Percentiles rank a stretch among this genome's conserved stretches.
Evolutionary conservation across 768 basidiomycete species (phyloP).

Genomic region (Hydnomerulius pinastri): DNA sequence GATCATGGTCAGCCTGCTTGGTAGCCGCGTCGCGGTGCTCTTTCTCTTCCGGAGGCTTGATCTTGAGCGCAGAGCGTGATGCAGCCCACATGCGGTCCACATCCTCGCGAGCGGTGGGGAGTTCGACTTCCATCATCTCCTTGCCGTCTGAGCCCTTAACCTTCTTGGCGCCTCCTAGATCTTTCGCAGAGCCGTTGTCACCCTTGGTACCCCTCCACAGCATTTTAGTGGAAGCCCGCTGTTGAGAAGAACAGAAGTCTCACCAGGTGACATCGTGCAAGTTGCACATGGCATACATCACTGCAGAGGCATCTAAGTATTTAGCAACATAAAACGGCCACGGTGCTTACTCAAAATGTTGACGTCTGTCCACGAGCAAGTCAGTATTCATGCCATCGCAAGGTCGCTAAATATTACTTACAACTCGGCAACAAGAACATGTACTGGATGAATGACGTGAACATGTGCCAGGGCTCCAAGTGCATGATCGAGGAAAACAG

Average conservation of each 20-base stretch:
- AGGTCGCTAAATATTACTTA: constrained; percentile 33
- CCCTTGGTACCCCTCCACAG: constrained; percentile 81
- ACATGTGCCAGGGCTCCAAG: constrained; percentile 95
- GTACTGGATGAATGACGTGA: constrained; percentile 91
- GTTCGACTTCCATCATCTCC: constrained; percentile 82
- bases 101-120: constrained; percentile 82
- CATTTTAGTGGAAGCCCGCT: constrained; percentile 3
- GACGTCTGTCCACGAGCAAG: constrained; percentile 45
- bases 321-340: background rate
- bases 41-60: constrained; percentile 70
- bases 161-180: constrained; percentile 90
- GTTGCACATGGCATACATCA: constrained; percentile 96
- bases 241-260: constrained; percentile 3
- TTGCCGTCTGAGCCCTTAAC: constrained; percentile 83
- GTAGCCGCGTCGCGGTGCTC: constrained; percentile 85
- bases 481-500: constrained; percentile 86
- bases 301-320: constrained; percentile 26
- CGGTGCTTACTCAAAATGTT: constrained; percentile 71
- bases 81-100: constrained; percentile 87
- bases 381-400: constrained; percentile 8
- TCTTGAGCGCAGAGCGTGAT: constrained; percentile 66
- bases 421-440: constrained; percentile 84
- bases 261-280: constrained; percentile 82
- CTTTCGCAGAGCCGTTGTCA: constrained; percentile 85
- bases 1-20: constrained; percentile 85